These are phyloP conservation scores for Fusarium proliferatum DNA, from an alignment of 2,329 filamentous ascomycete species.

Conservation along the genomic window DNA sequence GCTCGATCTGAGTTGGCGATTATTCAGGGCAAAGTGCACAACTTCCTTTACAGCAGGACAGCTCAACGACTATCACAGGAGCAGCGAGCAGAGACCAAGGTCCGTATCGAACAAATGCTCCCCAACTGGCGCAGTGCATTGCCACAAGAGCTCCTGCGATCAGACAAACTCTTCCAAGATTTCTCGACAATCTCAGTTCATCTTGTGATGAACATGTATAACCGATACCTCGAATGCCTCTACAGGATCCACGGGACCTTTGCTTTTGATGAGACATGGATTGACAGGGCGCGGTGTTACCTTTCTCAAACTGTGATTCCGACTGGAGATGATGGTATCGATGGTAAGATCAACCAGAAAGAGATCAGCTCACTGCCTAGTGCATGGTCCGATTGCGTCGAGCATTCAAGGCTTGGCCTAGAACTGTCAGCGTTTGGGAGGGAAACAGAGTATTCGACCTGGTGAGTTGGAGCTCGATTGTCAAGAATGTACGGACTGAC, in stretches of 20 bases:
- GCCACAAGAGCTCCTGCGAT: accelerated
- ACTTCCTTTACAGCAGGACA: not conserved
- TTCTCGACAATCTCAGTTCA: not conserved
- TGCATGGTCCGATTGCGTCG: not conserved
- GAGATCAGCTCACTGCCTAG: not conserved
- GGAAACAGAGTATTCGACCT: not conserved
- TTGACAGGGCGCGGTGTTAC: not conserved
- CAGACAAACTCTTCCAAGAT: not conserved
- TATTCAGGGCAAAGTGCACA: not conserved
- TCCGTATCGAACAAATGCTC: not conserved
- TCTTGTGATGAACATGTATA: not conserved
- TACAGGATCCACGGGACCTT: not conserved
- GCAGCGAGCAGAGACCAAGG: not conserved
- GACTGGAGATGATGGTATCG: not conserved
- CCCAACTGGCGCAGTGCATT: not conserved
- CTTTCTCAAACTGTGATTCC: not conserved
- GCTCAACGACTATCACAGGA: not conserved
- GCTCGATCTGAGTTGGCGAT: not conserved
- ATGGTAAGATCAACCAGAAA: not conserved
- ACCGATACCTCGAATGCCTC: not conserved
- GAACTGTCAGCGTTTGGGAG: not conserved
- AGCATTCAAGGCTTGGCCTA: not conserved
- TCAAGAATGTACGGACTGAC: accelerated
- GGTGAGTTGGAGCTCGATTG: not conserved
- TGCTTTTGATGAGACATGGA: not conserved